Base-by-base conservation (phyloP, 1,284 basidiomycete genomes). In the Stygiomarasmius scandens region DNA sequence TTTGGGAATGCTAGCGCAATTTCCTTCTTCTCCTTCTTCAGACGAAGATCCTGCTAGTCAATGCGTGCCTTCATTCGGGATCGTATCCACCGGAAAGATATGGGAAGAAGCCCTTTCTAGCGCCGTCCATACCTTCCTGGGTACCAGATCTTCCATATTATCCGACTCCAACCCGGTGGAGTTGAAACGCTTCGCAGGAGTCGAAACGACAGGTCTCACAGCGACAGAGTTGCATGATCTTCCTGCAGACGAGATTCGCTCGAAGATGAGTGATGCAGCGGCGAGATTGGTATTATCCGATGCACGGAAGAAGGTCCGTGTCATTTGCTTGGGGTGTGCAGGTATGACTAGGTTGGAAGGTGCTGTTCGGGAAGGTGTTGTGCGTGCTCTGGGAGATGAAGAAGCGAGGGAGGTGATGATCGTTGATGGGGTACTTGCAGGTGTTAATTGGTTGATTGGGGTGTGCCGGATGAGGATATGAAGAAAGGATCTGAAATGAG, bases 341-440 rank as follows among this genome's bases (percentile, higher is more conserved):
- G 80, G 77, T 2, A 81, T 82, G 78, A 74, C 72, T 0, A 80
- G 78, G 6, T 73, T 81, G 69, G 74, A 77, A 48, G 62, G 65
- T 23, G 72, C 73, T 2, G 70, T 81, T 1, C 66, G 73, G 46
- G 69, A 70, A 50, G 69, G 60, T 16, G 69, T 66, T 2, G 62
- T 73, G 1, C 25, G 54, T 43, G 43, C 47, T 29, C 48, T 61
- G 14, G 61, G 61, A 22, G 41, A 61, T 43, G 52, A 63, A 19
- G 52, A 55, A 12, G 67, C 66, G 3, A 61, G 66, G 16, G 64
- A 67, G 2, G 68, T 81, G 14, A 63, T 62, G 24, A 74, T 82
- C 20, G 63, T 82, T 3, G 78, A 81, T 65, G 78, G 78, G 1
- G 78, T 77, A 8, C 61, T 68, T 45, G 71, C 67, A 12, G 75